A percentile compares a stretch with the other conserved stretches of the same genome.
Evolutionary conservation across 2,329 filamentous ascomycete species (phyloP).

Genomic region (Onygenales sp.): DNA sequence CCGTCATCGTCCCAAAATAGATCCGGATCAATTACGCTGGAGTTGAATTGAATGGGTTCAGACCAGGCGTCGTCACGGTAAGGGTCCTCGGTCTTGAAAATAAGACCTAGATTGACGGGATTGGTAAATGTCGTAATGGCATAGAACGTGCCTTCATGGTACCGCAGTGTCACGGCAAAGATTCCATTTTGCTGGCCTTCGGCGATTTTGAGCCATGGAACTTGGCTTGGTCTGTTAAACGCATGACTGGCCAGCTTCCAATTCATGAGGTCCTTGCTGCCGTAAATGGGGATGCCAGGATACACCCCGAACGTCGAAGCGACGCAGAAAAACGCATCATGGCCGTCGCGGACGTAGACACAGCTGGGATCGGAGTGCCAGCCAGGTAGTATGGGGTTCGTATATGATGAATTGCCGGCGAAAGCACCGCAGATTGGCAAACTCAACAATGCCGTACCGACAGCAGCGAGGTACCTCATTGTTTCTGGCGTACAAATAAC

Average conservation of each 20-base stretch:
- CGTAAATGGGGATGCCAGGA: slow-evolving; percentile 45
- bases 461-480: not conserved
- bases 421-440: not conserved
- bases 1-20: slow-evolving; percentile 34
- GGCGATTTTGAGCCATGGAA: slow-evolving; percentile 24
- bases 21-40: slow-evolving; percentile 28
- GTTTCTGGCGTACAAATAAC: not conserved
- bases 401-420: not conserved
- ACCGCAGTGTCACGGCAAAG: slow-evolving; percentile 26
- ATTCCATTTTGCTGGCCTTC: slow-evolving; percentile 23
- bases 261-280: slow-evolving; percentile 42
- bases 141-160: slow-evolving; percentile 22
- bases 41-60: slow-evolving; percentile 21
- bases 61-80: slow-evolving; percentile 30
- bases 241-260: slow-evolving; percentile 40
- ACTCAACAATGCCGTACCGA: not conserved
- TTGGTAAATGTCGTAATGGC: slow-evolving; percentile 12
- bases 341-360: slow-evolving; percentile 27
- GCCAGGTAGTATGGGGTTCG: slow-evolving; percentile 41
- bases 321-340: slow-evolving; percentile 42
- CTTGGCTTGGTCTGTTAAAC: slow-evolving; percentile 28
- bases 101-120: not conserved
- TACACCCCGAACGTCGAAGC: slow-evolving; percentile 46
- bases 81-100: slow-evolving; percentile 34
- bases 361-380: slow-evolving; percentile 43